Conservation (phyloP, 768 basidiomycete species). For the Mrakia gelida region DNA sequence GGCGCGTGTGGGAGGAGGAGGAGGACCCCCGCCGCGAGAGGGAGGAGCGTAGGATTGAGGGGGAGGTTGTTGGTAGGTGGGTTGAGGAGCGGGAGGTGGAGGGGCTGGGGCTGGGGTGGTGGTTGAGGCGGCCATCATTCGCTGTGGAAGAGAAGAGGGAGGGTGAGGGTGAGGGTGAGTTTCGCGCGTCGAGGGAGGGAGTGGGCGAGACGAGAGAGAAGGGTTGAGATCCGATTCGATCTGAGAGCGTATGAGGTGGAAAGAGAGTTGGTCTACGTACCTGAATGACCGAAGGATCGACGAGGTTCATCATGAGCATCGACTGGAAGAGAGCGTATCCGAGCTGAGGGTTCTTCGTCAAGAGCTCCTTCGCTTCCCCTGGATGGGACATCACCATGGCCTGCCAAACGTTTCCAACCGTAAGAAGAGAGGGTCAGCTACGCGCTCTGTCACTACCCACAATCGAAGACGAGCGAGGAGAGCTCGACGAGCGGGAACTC, state of each 20-base stretch:
- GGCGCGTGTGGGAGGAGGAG: constrained; percentile 13
- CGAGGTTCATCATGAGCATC: constrained; percentile 84
- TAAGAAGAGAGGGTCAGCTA: constrained; percentile 31
- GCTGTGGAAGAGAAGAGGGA: constrained; percentile 28
- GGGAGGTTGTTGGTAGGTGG: constrained; percentile 41
- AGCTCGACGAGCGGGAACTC: constrained; percentile 37
- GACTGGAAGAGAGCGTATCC: constrained; percentile 96
- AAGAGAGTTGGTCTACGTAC: constrained; percentile 43
- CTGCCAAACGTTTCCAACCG: constrained; percentile 49
- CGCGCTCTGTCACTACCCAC: background rate
- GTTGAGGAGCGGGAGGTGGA: constrained; percentile 14
- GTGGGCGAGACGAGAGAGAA: constrained; percentile 31
- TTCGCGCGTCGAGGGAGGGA: background rate
- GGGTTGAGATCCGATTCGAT: background rate
- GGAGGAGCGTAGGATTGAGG: constrained; percentile 38
- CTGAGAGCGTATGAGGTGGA: no score
- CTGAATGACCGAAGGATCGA: constrained; percentile 78
- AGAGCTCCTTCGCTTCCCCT: constrained; percentile 75
- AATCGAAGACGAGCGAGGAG: background rate
- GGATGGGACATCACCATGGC: constrained; percentile 87
- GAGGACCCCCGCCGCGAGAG: constrained; percentile 22
- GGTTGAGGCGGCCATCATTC: constrained; percentile 36
- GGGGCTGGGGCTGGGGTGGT: constrained; percentile 34
- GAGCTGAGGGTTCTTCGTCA: constrained; percentile 82
- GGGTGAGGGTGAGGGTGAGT: no score